Base-by-base conservation (phyloP, 1,284 basidiomycete genomes). In the Hemileccinum hortonii region DNA sequence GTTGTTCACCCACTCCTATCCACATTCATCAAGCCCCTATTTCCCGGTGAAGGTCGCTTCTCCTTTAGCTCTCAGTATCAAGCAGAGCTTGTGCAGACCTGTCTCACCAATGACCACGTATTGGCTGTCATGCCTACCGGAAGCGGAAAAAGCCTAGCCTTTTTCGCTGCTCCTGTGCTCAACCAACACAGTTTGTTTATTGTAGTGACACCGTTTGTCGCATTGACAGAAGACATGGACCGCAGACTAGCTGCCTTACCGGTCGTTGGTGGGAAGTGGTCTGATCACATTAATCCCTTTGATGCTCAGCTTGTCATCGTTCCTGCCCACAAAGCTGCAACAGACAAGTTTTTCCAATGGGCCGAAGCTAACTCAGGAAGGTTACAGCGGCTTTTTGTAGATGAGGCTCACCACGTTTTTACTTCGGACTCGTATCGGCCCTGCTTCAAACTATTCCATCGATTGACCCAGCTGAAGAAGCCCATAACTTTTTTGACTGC, bases 321-420 rank as follows among this genome's bases (percentile, higher is more conserved):
- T 6, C 48, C 57, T 22, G 54, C 50, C 0, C 58, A 58, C 12
- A 36, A 57, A 14, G 57, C 58, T 4, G 47, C n/a, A 0, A 44
- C 44, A 0, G 38, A 37, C 0, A 1, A 5, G 0, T 59, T 59
- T 26, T 47, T 43, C 9, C 6, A 24, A 7, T 58, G 57, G 50
- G 47, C 42, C 0, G 12, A 52, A 0, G 46, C 49, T 1, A 46
- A 35, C 11, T 15, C 36, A 0, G 0, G 2, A 0, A 7, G 54
- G 1, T 6, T 66, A 0, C 6, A 30, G 8, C 41, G 49, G 0
- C 7, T 63, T 0, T 61, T 66, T 15, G 15, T 64, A 0, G 61
- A 66, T 6, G 58, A 66, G 38, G 55, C 55, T 2, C 64, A 66
- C n/a, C 50, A 66, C 11, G n/a, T 66, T 10, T 15, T 56, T 2